Evolutionary conservation across 2,329 filamentous ascomycete genomes (phyloP).

Genomic region (Neofusicoccum parvum): DNA sequence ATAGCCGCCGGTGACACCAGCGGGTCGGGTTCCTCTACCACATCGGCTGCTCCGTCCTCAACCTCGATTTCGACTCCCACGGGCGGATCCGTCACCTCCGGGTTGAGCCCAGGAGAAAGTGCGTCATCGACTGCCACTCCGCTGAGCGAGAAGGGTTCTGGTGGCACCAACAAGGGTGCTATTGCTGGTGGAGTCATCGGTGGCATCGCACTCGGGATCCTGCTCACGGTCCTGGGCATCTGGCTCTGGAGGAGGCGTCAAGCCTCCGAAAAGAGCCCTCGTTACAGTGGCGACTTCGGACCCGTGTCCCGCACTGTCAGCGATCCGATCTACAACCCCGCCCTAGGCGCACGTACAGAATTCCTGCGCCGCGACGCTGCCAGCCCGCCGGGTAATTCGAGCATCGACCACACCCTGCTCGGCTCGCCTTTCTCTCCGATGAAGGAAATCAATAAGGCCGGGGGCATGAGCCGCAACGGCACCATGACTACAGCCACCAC

Average conservation of each 20-base stretch:
- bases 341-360: conserved; percentile 38
- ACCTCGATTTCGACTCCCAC: conserved; percentile 12
- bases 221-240: conserved; percentile 33
- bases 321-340: conserved; percentile 42
- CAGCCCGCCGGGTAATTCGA: conserved; percentile 32
- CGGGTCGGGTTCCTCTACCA: conserved; percentile 42
- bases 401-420: conserved; percentile 27
- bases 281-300: conserved; percentile 42
- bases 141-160: conserved; percentile 21
- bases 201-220: conserved; percentile 38
- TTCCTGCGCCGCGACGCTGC: conserved; percentile 37
- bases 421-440: conserved; percentile 32
- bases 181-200: conserved; percentile 43
- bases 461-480: conserved; percentile 34
- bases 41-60: conserved; percentile 13
- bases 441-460: conserved; percentile 17
- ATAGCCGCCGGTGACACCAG: conserved; percentile 39
- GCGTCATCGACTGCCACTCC: conserved; percentile 32
- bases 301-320: conserved; percentile 41
- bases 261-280: conserved; percentile 28
- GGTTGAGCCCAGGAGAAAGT: background rate
- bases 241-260: conserved; percentile 40
- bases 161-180: conserved; percentile 27
- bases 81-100: conserved; percentile 5
- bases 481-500: conserved; percentile 24